These are phyloP conservation scores for Hamamelis virginiana DNA, from an alignment of 164 flowering plant genomes.

Conservation along the genomic window DNA sequence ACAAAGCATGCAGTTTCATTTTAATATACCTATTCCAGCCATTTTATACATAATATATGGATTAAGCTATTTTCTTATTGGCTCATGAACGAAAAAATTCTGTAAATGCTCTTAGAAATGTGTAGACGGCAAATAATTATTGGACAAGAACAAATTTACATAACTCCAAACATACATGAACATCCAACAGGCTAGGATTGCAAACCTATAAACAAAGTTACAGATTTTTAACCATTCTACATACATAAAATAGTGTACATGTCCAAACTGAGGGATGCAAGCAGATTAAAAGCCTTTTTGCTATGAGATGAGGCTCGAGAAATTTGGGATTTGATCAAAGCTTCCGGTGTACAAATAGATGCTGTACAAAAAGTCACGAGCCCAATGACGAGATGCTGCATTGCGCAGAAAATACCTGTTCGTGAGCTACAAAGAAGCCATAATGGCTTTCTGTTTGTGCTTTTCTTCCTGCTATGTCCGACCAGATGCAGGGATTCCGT, in stretches of 20 bases:
- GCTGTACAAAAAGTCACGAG: constrained; percentile 14
- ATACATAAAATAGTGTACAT: constrained; percentile 7
- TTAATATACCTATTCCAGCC: too few relatives aligned
- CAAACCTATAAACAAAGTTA: constrained; percentile 23
- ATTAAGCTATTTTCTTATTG: too few relatives aligned
- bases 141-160: neutral
- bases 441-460: neutral
- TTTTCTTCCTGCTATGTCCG: constrained; percentile 27
- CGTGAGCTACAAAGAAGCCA: neutral
- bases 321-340: constrained; percentile 2
- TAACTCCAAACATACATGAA: constrained; percentile 1
- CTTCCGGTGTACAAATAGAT: constrained; percentile 1
- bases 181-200: neutral
- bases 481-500: constrained; percentile 67
- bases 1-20: too few relatives aligned
- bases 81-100: too few relatives aligned
- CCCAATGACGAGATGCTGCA: constrained; percentile 8
- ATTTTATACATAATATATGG: too few relatives aligned
- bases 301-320: neutral
- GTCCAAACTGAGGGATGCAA: neutral
- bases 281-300: constrained; percentile 1
- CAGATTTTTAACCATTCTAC: constrained; percentile 6
- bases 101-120: too few relatives aligned
- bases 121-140: neutral
- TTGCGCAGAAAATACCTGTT: neutral